phyloP scores from a whole-genome alignment of 345 rosid genomes.

The Gossypioides kirkii region DNA sequence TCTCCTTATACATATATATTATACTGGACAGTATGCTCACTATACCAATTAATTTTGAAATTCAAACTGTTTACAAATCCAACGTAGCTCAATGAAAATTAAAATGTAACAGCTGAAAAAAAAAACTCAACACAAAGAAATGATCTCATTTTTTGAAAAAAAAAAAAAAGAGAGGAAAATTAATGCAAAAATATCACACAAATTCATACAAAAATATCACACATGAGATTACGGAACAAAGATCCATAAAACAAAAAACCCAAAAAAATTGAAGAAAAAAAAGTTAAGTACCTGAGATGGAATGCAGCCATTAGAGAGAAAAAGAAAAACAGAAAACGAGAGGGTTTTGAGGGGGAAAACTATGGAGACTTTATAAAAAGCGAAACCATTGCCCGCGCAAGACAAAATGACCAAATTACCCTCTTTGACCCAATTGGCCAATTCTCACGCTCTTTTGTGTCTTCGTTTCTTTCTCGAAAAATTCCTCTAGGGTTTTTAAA shows the following conservation, averaged over 20 bases:
- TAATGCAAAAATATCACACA: too few relatives aligned
- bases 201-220: neutral
- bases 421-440: neutral
- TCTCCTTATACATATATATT: too few relatives aligned
- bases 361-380: neutral
- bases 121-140: neutral
- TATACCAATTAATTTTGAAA: neutral
- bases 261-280: neutral
- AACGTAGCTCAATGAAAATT: neutral
- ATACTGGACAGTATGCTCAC: neutral
- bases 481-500: conserved; percentile 5
- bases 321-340: too few relatives aligned
- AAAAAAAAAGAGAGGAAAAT: too few relatives aligned
- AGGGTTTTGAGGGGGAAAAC: neutral
- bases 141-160: neutral
- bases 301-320: neutral
- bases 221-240: neutral
- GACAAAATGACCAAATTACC: conserved; percentile 11
- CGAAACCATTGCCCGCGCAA: neutral
- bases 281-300: neutral
- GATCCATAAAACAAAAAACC: neutral
- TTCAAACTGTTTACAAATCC: neutral
- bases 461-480: neutral
- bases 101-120: neutral
- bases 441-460: neutral